Evolutionary conservation across 495 filamentous ascomycete species (phyloP), one percentile per base, ranked within the genome.

Genomic region (Trichoderma gamsii): DNA sequence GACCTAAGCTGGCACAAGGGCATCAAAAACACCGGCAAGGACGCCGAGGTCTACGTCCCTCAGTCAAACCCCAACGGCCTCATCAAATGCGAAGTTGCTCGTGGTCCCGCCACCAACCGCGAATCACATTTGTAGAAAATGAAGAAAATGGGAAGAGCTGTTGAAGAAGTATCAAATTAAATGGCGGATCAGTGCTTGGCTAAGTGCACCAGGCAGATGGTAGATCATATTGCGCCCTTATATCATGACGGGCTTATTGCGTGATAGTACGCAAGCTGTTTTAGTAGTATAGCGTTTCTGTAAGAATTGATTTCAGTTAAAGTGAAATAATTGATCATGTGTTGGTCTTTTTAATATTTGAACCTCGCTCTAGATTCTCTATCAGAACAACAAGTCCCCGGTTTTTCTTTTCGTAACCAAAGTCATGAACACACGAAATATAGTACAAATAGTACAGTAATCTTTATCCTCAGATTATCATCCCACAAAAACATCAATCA

Each of bases 1-100:
- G 93, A 97, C 75, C 79, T 99, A 72, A 92, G 88, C 81, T 99
- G 95, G 95, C 92, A 97, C 84, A 97, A 97, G 80, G 93, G 92
- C 29, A 73, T 92, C 74, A 92, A 97, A 85, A 99, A 99, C 80
- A 98, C 92, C 12, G 95, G 95, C 81, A 92, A 92, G 81, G 89
- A 98, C 70, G 95, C 95, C 68, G 93, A 97, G 76, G 95, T 99
- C 56, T 98, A 92, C 76, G 94, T 90, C 38, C 95, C 95, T 21
- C 95, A 98, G 79, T 90, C 90, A 9, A 84, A 89, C 71, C 95
- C 95, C 63, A 99, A 97, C 75, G 95, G 95, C 56, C 84, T 99
- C 69, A 99, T 99, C 83, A 90, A 96, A 77, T 96, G 93, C 82
- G 96, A 92, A 41, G 92, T 99, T 56, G 86, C 86, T 46, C 88